Base-by-base conservation (phyloP, 179 eudicot species). In the Spinacia oleracea region DNA sequence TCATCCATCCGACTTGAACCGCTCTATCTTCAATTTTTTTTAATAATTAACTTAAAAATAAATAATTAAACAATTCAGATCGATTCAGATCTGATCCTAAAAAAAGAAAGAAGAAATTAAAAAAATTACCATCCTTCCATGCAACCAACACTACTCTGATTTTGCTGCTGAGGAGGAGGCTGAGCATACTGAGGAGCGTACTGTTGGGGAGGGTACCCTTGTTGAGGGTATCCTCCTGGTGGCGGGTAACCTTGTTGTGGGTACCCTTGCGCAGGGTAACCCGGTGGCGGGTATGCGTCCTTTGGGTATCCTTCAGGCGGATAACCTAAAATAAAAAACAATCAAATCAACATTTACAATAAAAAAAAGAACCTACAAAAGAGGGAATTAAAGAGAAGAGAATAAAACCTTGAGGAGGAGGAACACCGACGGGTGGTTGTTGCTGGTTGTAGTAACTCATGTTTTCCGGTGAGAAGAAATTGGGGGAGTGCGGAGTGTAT, bases 401-500 rank as follows among this genome's bases (percentile, higher is more conserved):
- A 38, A 11, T 8, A 5, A 12, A 45, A 88, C 98, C 98, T 91
- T 93, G 98, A 8, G 96, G 89, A 21, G 98, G 98, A 32, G 98
- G 98, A 5, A 87, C 96, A 25, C 96, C 98, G 21, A 93, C 94
- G 1, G 98, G 94, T 9, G 98, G 94, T 59, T 90, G 97, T 70
- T 88, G 87, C 78, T 93, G 97, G 78, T 93, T 89, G 91, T 93
- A 91, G 75, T 92, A 89, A 82, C 93, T 91, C 97, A 93, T 92
- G 46, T 21, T 59, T 55, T 56, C 10, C 6, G 40, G 40, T 4
- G 40, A 38, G 27, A 56, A 6, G 62, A 9, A 20, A 56, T 56
- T 56, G 27, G 2, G 8, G 1, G 60, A 18, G 60, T 20, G 60
- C 9, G 0, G 9, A n/a, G 25, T 58, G 48, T 43, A 43, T 45